Base-by-base conservation (phyloP, 495 filamentous ascomycete genomes). In the Baudoinia panamericana region DNA sequence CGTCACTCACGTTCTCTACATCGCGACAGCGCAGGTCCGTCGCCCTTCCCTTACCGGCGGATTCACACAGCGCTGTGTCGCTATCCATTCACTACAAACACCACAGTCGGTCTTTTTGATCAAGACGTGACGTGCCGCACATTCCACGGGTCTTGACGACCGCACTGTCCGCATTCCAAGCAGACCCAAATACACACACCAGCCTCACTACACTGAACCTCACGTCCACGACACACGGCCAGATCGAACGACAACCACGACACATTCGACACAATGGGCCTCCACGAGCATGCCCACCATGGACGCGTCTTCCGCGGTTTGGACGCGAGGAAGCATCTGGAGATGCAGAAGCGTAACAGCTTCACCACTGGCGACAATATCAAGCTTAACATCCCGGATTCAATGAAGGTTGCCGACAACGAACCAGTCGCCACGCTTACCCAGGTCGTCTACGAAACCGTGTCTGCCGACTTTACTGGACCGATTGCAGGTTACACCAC, bases 271-370 rank as follows among this genome's bases (percentile, higher is more conserved):
- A 46, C 18, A 18, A 46, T 46, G 43, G 43, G 43, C 25, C 31
- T 46, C 43, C 43, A 46, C 36, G 27, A 41, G 26, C 27, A 41
- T 15, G 17, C 4, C 17, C 16, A 12, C 18, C 43, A 46, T 36
- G 43, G 43, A 24, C 43, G 30, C 43, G 43, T 46, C 36, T 30
- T 46, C 36, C 43, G 36, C 28, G 37, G 37, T 23, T 11, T 34
- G 15, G 43, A 46, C 27, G 42, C 42, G 4, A 34, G 18, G 3
- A 35, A 38, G 11, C 39, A 36, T 26, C 39, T 40, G 15, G 35
- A 46, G 23, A 39, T 39, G 30, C 37, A 30, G n/a, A 31, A 48
- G 45, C 39, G 45, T 39, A 33, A 48, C 36, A 41, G 43, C 43
- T 28, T 34, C 23, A n/a, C n/a, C n/a, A n/a, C n/a, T n/a, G 36